Evolutionary conservation across 2,329 filamentous ascomycete genomes (phyloP), one percentile per base, ranked within the genome.

Genomic region (Pestalotiopsis fici): DNA sequence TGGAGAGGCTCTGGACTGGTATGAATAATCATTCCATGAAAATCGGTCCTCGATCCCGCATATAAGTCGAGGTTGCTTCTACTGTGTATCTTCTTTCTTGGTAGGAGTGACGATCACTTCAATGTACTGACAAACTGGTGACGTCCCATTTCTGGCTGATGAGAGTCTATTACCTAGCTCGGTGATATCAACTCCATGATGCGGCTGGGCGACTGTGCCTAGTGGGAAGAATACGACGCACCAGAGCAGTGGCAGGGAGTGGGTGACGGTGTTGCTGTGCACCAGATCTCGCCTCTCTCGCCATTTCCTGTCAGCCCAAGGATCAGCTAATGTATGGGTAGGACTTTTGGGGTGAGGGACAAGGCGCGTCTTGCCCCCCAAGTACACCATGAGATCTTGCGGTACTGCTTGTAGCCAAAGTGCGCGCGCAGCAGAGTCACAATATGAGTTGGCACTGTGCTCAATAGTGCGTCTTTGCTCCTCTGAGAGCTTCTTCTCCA

Each of bases 371-470:
- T 21, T 50, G 43, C 43, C n/a, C 21, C 18, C 55, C 28, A 66
- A 56, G 65, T 66, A 66, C 65, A 59, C 6, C 27, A 37, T 12
- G 13, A 60, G 27, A 15, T 11, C 57, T 31, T 39, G 55, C 47
- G 65, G 66, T 68, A 68, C 66, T 62, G 63, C 62, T 21, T 12
- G 37, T 59, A 65, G 57, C 57, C 66, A 62, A 60, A 37, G 39
- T 35, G 64, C 47, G 11, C 37, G 18, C 54, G 37, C 25, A 55
- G 21, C 28, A 65, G n/a, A n/a, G 50, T 31, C 63, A 35, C 63
- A 65, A 37, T 37, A 43, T 31, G 63, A n/a, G 25, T 59, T 47
- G 31, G 61, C 66, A 67, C 66, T 67, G 66, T 67, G 63, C 54
- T 23, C 25, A 37, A 54, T 23, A 54, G 15, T 18, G 15, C 28